Percentiles rank a stretch among this genome's conserved stretches.
phyloP scores from a whole-genome alignment of 2,329 filamentous ascomycete species.

The Microsporum audouinii region DNA sequence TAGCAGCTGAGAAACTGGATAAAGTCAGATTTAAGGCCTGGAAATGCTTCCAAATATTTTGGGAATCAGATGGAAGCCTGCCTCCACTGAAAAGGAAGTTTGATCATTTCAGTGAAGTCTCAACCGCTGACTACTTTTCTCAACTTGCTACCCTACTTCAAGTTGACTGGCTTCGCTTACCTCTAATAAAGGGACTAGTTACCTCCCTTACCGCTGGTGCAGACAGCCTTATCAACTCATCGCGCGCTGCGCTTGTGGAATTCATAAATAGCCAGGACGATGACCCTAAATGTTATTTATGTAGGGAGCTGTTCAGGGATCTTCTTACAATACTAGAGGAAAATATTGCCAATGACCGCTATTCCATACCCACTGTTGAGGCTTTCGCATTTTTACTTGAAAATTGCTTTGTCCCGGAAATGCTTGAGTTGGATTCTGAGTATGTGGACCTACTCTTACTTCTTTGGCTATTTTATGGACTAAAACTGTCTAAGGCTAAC shows the following conservation, averaged over 20 bases:
- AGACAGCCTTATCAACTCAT: constrained; percentile 34
- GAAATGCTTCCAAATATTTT: constrained; percentile 32
- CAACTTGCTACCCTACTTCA: constrained; percentile 30
- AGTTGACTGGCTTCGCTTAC: constrained; percentile 27
- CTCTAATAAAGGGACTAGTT: constrained; percentile 33
- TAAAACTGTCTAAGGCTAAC: not conserved
- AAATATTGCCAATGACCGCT: constrained; percentile 52
- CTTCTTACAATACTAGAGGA: constrained; percentile 45
- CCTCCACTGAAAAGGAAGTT: constrained; percentile 29
- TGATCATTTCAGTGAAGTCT: constrained; percentile 36
- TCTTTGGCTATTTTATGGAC: not conserved
- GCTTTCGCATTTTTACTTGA: constrained; percentile 67
- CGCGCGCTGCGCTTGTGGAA: constrained; percentile 32
- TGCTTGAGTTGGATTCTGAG: constrained; percentile 37
- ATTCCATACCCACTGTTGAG: constrained; percentile 65
- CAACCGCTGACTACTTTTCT: constrained; percentile 32
- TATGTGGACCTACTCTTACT: constrained; percentile 12
- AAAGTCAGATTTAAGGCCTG: constrained; percentile 56
- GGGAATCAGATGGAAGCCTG: constrained; percentile 26
- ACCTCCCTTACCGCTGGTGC: constrained; percentile 36
- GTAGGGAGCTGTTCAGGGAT: constrained; percentile 39
- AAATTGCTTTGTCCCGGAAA: constrained; percentile 31
- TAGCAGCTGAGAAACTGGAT: constrained; percentile 83
- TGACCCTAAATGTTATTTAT: constrained; percentile 26
- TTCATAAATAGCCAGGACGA: constrained; percentile 21